Base-by-base conservation (phyloP, 257 asterid genomes). In the Eustoma russellianum region DNA sequence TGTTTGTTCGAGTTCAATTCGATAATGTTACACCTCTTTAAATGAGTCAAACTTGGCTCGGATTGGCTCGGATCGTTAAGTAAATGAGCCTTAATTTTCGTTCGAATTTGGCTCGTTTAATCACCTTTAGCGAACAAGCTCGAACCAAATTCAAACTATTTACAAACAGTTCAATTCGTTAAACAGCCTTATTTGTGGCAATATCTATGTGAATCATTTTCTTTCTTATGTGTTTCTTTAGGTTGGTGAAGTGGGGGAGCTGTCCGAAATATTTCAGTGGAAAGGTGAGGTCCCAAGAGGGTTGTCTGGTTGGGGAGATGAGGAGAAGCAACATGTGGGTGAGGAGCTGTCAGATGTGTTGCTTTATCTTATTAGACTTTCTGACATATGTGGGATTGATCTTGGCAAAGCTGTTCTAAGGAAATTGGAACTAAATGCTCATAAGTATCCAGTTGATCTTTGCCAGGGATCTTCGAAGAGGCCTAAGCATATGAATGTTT, bases 231-330 rank as follows among this genome's bases (percentile, higher is more conserved):
- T 24, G 43, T 62, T 62, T 9, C 24, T 51, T n/a, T 68, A 82
- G 92, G 79, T 83, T 11, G 93, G 85, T 9, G 93, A 83, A 73
- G 83, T 79, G 7, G 93, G 93, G 28, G 93, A 83, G 17, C 38
- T 82, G 45, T 82, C 86, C 12, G 91, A 82, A 50, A 76, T 82
- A 51, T 82, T 82, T 60, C 87, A 83, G 59, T 83, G 93, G 93
- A 79, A 77, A 68, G 87, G 85, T 19, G 93, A 83, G 74, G 93
- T 83, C 13, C 65, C 74, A 11, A 77, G 64, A 48, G 93, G 87
- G 9, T 55, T 82, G 11, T 73, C 83, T 0, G 83, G 60, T 11
- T 83, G 93, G 93, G 67, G 70, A 62, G 83, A 77, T 43, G 76
- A 70, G 49, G 92, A 82, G 57, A 82, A 70, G 41, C 52, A 15